These are phyloP conservation scores for Saraca asoca DNA, from an alignment of 331 rosid species.

Conservation along the genomic window DNA sequence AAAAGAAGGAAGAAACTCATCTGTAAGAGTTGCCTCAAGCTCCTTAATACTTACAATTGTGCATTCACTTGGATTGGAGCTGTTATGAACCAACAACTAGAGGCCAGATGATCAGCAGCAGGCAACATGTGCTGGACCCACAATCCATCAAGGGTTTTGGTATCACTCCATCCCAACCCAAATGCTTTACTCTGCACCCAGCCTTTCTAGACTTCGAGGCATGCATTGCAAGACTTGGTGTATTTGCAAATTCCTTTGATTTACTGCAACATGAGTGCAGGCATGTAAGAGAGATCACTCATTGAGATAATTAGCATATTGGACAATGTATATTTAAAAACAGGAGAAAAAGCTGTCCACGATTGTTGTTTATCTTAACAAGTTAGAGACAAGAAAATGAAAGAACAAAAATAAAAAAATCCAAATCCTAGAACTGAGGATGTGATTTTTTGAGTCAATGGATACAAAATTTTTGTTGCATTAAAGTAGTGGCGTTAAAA, in stretches of 20 bases:
- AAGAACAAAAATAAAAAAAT: too few relatives aligned
- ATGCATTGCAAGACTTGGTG: slow-evolving; percentile 37
- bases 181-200: slow-evolving; percentile 43
- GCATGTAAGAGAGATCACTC: slow-evolving; percentile 19
- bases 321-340: neutral
- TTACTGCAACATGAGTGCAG: slow-evolving; percentile 33
- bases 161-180: slow-evolving; percentile 57
- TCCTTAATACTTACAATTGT: slow-evolving; percentile 31
- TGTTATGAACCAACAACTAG: slow-evolving; percentile 50
- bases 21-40: slow-evolving; percentile 35
- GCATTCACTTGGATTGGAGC: slow-evolving; percentile 33
- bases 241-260: slow-evolving; percentile 40
- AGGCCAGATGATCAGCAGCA: slow-evolving; percentile 45
- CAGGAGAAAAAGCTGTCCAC: slow-evolving; percentile 7
- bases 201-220: slow-evolving; percentile 30
- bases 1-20: slow-evolving; percentile 19
- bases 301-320: neutral
- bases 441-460: too few relatives aligned
- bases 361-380: too few relatives aligned
- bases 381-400: too few relatives aligned
- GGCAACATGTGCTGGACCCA: slow-evolving; percentile 42
- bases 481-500: too few relatives aligned
- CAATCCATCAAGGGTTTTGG: slow-evolving; percentile 19
- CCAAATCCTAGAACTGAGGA: too few relatives aligned
- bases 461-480: too few relatives aligned